Evolutionary conservation across 139 green algal species (phyloP), one percentile per base, ranked within the genome.

Genomic region (Chlamydomonas sphaeroides): DNA sequence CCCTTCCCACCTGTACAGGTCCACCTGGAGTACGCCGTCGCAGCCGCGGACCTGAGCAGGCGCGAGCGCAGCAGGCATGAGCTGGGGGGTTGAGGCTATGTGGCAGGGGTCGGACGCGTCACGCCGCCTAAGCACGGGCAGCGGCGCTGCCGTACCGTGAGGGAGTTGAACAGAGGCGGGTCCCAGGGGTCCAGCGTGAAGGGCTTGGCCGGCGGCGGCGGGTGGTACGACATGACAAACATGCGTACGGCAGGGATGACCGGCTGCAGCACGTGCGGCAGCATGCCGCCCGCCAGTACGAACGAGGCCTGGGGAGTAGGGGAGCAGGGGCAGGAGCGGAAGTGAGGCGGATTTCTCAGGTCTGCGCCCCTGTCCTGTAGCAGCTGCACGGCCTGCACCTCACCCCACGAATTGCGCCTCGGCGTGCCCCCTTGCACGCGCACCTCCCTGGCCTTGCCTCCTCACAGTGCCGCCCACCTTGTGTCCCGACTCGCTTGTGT

Each of bases 151-250:
- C 25, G 30, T 38, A 67, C 61, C 32, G 28, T 25, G 17, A 39
- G 56, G 0, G 39, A 30, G 41, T 18, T 49, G 41, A 49, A 49
- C 18, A 81, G 41, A 30, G 74, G 39, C 8, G 74, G 74, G 59
- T 81, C 41, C 26, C n/a, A n/a, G 11, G 74, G 59, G 41, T 81
- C 74, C 17, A 81, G 4, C 1, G 74, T 62, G n/a, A 81, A 51
- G 39, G 59, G 59, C 59, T n/a, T 1, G 2, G 39, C 41, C 7
- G 41, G 59, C 17, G 48, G 59, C 18, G 74, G 72, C 36, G 59
- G 74, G 30, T 81, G 74, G 74, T 81, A 81, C 30, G 74, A 71
- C 41, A 81, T 32, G 8, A 70, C 61, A 42, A 32, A 81, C 74
- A 42, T 28, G n/a, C 61, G 59, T 33, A 62, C 10, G 17, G 74